A percentile compares a stretch with the other conserved stretches of the same genome.
Conservation (phyloP, 768 basidiomycete genomes). For the Xanthoconium purpureum region DNA sequence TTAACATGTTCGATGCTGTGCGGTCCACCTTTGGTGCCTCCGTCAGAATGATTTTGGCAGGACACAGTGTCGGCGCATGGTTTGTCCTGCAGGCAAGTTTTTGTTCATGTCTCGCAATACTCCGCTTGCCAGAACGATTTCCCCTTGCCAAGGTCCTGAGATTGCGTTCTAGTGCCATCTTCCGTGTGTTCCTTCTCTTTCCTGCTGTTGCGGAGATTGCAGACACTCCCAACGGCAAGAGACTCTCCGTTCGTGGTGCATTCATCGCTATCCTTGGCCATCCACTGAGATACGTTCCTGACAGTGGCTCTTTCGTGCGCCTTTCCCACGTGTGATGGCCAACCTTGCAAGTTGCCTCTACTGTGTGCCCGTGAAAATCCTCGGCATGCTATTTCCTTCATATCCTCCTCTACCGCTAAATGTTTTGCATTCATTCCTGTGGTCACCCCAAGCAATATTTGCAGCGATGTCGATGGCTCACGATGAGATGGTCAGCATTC, state of each 20-base stretch:
- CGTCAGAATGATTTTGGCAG: conserved; percentile 46
- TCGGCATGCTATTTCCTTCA: conserved; percentile 43
- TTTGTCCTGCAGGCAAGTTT: conserved; percentile 48
- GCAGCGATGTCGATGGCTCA: conserved; percentile 59
- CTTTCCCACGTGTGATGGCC: conserved; percentile 43
- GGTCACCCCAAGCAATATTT: conserved; percentile 48
- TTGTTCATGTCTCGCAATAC: neutral
- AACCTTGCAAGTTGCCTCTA: conserved; percentile 41
- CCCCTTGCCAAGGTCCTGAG: conserved; percentile 46
- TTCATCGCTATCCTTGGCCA: neutral
- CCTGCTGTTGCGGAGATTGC: conserved; percentile 67
- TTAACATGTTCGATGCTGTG: conserved; percentile 52
- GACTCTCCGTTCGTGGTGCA: conserved; percentile 48
- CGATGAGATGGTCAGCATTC: conserved; percentile 66
- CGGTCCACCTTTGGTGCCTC: conserved; percentile 26
- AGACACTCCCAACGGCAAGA: conserved; percentile 60
- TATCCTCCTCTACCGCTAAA: conserved; percentile 46
- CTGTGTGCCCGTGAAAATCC: conserved; percentile 40
- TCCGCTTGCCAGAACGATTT: neutral
- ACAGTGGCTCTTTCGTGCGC: conserved; percentile 48
- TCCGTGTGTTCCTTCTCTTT: conserved; percentile 59
- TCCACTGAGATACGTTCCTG: neutral
- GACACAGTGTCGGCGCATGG: conserved; percentile 77
- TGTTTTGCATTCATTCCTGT: conserved; percentile 44
- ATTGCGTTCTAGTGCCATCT: conserved; percentile 38